Evolutionary conservation across 1,284 basidiomycete genomes (phyloP), one percentile per base, ranked within the genome.

Genomic region (Sphaerobolus stellatus): DNA sequence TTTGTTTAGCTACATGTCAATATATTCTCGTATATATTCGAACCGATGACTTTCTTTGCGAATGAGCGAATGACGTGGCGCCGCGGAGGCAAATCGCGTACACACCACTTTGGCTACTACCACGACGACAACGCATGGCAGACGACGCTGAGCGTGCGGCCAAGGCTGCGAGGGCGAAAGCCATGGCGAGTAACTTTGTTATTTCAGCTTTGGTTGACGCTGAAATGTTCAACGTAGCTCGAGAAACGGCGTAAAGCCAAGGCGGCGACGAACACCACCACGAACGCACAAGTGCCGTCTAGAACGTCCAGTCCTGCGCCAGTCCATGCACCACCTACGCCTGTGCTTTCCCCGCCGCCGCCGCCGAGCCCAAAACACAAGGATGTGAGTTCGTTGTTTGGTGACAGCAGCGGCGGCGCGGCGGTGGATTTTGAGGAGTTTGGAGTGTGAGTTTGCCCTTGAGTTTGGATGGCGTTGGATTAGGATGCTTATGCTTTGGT

Each of bases 161-260:
- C 9, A 90, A 86, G 70, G 82, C 88, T 58, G 90, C 89, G 2
- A 80, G 89, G 59, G 89, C 86, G 54, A 88, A 87, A 68, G 88
- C 87, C 46, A 64, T 92, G 81, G 90, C 90, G 45, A 30, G 75
- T 66, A 20, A 18, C 4, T 1, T 22, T 8, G 14, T 30, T 20
- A 24, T 14, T 6, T 9, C 22, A 20, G 14, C 5, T 55, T 25
- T 27, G 20, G 30, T 48, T 38, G 50, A 18, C 45, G 30, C 48
- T 33, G 54, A 29, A 38, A 41, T 44, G 28, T 49, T 51, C 48
- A 56, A 24, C 65, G 56, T 67, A 90, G 87, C 75, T 89, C 65
- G 84, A 86, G 74, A 89, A 79, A 64, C 73, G 84, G 66, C 82
- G 83, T 57, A 85, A 88, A 62, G 81, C 84, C 62, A 83, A 88